phyloP scores from a whole-genome alignment of 306 rosid species.

The Prunus davidiana region DNA sequence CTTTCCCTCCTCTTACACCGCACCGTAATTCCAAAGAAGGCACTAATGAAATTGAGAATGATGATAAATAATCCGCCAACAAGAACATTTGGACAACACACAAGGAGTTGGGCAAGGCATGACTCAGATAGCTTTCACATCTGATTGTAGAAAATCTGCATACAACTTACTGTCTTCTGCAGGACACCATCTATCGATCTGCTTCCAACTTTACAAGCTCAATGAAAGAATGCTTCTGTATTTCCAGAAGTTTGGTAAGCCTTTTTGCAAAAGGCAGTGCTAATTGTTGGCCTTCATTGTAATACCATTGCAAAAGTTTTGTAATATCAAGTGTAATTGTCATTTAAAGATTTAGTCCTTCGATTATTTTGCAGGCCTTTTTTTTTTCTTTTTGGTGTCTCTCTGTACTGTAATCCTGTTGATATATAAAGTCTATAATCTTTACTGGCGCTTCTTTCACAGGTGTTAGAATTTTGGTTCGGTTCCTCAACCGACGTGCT shows the following conservation, averaged over 20 bases:
- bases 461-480: no score
- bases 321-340: slow-evolving; percentile 1
- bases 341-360: neutral
- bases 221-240: neutral
- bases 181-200: neutral
- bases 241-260: neutral
- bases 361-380: neutral
- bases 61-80: neutral
- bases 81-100: neutral
- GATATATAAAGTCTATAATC: neutral
- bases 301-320: neutral
- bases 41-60: neutral
- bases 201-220: neutral
- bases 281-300: neutral
- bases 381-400: neutral
- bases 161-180: neutral
- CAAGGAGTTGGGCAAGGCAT: neutral
- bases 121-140: neutral
- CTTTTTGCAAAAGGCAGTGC: neutral
- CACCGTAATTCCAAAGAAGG: slow-evolving; percentile 4
- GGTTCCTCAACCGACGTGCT: no score
- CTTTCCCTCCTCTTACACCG: slow-evolving; percentile 20
- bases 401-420: neutral
- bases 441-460: neutral
- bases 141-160: neutral